Evolutionary conservation across 2,329 filamentous ascomycete species (phyloP).

Genomic region (Aureobasidium sp.): DNA sequence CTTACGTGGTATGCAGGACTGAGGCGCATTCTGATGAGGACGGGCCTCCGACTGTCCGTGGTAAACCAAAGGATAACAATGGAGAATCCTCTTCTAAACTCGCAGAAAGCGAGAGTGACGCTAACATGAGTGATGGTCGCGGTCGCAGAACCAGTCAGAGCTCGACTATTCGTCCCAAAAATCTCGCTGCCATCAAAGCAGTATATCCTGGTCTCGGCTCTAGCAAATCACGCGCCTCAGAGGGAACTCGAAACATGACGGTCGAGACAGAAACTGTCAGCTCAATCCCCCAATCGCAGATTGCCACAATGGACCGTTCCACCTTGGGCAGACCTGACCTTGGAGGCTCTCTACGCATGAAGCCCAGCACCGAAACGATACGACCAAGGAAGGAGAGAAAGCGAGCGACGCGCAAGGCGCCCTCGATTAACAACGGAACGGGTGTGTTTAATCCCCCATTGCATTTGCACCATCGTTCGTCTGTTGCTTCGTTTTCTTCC

Average conservation of each 20-base stretch:
- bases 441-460: constrained; percentile 48
- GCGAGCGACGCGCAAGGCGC: constrained; percentile 65
- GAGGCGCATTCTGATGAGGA: constrained; percentile 23
- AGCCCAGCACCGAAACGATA: constrained; percentile 89
- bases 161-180: constrained; percentile 19
- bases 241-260: constrained; percentile 87
- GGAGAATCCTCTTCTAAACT: constrained; percentile 20
- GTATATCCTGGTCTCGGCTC: constrained; percentile 58
- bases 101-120: constrained; percentile 56
- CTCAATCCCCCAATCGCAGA: constrained; percentile 75
- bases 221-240: constrained; percentile 57
- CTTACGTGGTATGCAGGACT: constrained; percentile 3
- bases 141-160: constrained; percentile 9
- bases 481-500: constrained; percentile 14
- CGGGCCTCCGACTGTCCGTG: constrained; percentile 19
- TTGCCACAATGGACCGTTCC: constrained; percentile 53
- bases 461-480: constrained; percentile 16
- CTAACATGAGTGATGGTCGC: constrained; percentile 41
- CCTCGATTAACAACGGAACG: constrained; percentile 60
- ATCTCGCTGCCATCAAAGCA: constrained; percentile 48
- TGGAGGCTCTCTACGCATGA: constrained; percentile 69
- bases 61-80: constrained; percentile 42
- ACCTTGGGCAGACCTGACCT: constrained; percentile 52
- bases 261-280: constrained; percentile 95
- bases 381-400: constrained; percentile 90